Evolutionary conservation across 2,329 filamentous ascomycete genomes (phyloP).

Genomic region (Penicillium olsonii): DNA sequence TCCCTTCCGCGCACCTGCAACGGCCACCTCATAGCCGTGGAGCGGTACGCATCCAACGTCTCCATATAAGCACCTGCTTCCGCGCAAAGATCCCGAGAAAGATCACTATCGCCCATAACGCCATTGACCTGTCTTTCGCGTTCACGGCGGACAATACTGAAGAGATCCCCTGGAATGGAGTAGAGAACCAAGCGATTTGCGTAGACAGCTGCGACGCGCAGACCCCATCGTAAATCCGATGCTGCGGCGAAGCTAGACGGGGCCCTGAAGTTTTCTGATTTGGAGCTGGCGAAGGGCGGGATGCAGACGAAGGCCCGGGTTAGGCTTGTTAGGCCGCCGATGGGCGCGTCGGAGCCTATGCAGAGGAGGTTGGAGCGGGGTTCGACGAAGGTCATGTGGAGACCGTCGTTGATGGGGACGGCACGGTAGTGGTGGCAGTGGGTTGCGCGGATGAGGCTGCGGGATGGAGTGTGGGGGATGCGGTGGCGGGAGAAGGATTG

Average conservation of each 20-base stretch:
- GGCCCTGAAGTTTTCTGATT: neutral
- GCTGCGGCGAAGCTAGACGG: conserved; percentile 59
- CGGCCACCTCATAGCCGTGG: conserved; percentile 49
- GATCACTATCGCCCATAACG: conserved; percentile 37
- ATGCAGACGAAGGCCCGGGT: conserved; percentile 60
- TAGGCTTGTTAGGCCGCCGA: conserved; percentile 59
- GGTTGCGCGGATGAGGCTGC: conserved; percentile 43
- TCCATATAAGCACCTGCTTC: conserved; percentile 43
- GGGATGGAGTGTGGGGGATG: conserved; percentile 19
- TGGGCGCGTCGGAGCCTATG: conserved; percentile 62
- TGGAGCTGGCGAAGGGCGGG: conserved; percentile 33
- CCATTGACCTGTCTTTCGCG: conserved; percentile 33
- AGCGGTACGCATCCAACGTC: conserved; percentile 39
- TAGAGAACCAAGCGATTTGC: conserved; percentile 58
- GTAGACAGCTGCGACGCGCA: conserved; percentile 61
- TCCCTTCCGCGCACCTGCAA: conserved; percentile 52
- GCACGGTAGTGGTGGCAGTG: conserved; percentile 64
- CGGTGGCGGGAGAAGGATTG: conserved; percentile 29
- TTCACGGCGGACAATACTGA: conserved; percentile 43
- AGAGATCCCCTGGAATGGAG: conserved; percentile 60
- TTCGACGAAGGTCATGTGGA: conserved; percentile 66
- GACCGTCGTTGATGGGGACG: conserved; percentile 65
- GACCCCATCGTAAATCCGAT: conserved; percentile 58
- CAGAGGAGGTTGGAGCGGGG: conserved; percentile 58
- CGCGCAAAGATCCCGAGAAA: conserved; percentile 35